Conservation (phyloP, 2,329 filamentous ascomycete genomes). For the Pseudocercospora eumusae region DNA sequence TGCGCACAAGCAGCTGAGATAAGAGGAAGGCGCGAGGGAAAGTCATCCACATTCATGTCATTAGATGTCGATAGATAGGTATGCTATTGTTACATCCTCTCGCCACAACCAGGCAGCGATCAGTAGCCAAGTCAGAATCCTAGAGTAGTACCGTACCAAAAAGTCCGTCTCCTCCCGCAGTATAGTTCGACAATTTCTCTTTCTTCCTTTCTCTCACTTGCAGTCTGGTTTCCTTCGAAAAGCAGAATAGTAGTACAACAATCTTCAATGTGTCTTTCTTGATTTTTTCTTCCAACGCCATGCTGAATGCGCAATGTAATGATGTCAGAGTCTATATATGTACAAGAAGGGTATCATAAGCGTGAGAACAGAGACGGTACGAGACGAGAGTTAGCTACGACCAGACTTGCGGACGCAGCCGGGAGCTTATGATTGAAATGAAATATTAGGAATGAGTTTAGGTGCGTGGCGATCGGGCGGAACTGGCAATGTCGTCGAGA, state of each 20-base stretch:
- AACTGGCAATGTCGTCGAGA: conserved; percentile 35
- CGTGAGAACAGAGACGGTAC: conserved; percentile 7
- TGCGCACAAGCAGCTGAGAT: not conserved
- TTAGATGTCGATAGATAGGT: conserved; percentile 1
- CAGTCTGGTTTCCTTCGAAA: not conserved
- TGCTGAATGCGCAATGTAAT: conserved; percentile 18
- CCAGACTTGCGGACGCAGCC: conserved; percentile 14
- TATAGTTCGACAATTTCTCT: not conserved
- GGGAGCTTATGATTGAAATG: conserved; percentile 20
- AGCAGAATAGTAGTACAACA: conserved; percentile 17
- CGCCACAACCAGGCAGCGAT: conserved; percentile 12
- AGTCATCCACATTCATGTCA: not conserved
- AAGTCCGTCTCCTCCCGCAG: not conserved
- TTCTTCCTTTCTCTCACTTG: conserved; percentile 9
- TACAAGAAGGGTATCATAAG: conserved; percentile 30
- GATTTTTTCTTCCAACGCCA: conserved; percentile 16
- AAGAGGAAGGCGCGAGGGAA: not conserved
- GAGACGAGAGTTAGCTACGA: conserved; percentile 24
- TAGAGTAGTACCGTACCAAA: not conserved
- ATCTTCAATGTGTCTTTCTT: not conserved
- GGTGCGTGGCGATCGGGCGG: conserved; percentile 30
- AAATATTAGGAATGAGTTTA: conserved; percentile 15
- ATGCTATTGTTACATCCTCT: conserved; percentile 9
- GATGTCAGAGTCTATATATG: conserved; percentile 1
- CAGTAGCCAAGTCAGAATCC: conserved; percentile 13